A percentile compares a stretch with the other conserved stretches of the same genome.
Conservation (phyloP, 2,329 filamentous ascomycete species). For the Penicillium sp. region DNA sequence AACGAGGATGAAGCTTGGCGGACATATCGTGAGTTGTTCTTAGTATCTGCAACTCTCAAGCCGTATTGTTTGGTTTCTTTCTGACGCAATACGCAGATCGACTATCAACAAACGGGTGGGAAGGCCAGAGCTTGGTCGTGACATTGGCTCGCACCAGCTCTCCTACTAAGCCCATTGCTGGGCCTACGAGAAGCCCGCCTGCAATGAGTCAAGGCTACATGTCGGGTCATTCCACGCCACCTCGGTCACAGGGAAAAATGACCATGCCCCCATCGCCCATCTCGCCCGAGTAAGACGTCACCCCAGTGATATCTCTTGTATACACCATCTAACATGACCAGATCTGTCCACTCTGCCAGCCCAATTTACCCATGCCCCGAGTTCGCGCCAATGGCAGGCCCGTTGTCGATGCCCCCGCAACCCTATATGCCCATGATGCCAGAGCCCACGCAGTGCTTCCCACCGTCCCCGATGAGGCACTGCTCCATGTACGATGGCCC, state of each 20-base stretch:
- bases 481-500: slow-evolving; percentile 31
- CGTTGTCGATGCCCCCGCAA: slow-evolving; percentile 24
- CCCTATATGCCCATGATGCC: slow-evolving; percentile 32
- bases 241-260: slow-evolving; percentile 29
- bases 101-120: slow-evolving; percentile 46
- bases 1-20: slow-evolving; percentile 48
- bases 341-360: slow-evolving; percentile 23
- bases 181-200: slow-evolving; percentile 42
- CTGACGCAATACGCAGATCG: slow-evolving; percentile 35
- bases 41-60: background rate
- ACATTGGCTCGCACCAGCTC: slow-evolving; percentile 44
- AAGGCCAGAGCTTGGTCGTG: slow-evolving; percentile 46
- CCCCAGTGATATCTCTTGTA: background rate
- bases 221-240: slow-evolving; percentile 37
- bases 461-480: slow-evolving; percentile 33
- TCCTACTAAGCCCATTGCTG: slow-evolving; percentile 45
- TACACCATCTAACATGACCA: slow-evolving; percentile 10
- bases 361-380: slow-evolving; percentile 30
- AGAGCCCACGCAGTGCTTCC: slow-evolving; percentile 29
- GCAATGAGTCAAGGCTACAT: slow-evolving; percentile 31
- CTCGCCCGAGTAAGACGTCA: slow-evolving; percentile 37
- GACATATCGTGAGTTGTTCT: slow-evolving; percentile 38
- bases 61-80: background rate
- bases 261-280: slow-evolving; percentile 38
- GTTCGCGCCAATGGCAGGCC: slow-evolving; percentile 27